These are phyloP conservation scores for Borealophlyctis nickersoniae DNA, from an alignment of 192 early-diverging fungal species.

Conservation along the genomic window DNA sequence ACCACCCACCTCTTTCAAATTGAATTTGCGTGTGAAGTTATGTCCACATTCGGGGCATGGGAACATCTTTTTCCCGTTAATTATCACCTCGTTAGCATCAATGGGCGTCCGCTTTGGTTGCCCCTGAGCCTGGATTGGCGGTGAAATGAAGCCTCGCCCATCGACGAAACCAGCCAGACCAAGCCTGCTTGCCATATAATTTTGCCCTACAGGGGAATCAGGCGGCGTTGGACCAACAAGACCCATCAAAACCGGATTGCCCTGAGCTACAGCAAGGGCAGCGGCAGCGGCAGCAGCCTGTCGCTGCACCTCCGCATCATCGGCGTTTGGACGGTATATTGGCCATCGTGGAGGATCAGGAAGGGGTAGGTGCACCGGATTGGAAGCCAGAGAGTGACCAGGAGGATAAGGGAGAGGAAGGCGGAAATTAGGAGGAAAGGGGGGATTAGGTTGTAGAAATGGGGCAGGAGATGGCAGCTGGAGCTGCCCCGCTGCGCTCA, in stretches of 20 bases:
- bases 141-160: neutral
- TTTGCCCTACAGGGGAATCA: neutral
- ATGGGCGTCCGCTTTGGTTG: neutral
- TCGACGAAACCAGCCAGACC: neutral
- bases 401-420: neutral
- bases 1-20: neutral
- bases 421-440: neutral
- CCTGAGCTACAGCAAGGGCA: neutral
- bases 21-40: slow-evolving; percentile 1
- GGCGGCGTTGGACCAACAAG: neutral
- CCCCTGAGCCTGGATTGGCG: neutral
- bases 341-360: neutral
- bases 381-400: neutral
- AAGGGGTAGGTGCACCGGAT: neutral
- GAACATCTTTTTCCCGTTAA: neutral
- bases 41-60: neutral
- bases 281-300: neutral
- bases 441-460: neutral
- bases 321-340: neutral
- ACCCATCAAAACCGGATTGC: neutral
- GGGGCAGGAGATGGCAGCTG: neutral
- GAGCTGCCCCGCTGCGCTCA: neutral
- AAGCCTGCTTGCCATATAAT: neutral
- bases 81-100: neutral
- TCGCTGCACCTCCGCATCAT: neutral